phyloP scores from a whole-genome alignment of 176 grass and related monocot genomes.

The Microstegium vimineum region DNA sequence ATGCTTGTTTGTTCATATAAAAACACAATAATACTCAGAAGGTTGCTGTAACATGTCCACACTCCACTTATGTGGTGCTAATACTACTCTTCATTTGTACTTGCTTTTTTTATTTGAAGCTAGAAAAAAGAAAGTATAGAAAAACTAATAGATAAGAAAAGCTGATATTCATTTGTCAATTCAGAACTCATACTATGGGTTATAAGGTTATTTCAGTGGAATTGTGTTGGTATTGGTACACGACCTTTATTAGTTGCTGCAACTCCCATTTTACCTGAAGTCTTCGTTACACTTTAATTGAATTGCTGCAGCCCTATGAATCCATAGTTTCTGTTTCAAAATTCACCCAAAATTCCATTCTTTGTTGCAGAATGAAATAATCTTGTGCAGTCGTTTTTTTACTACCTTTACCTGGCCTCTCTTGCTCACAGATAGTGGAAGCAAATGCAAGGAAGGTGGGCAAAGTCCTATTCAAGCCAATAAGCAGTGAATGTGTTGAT shows the following conservation, averaged over 20 bases:
- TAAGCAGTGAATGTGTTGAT: conserved; percentile 53
- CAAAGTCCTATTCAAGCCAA: conserved; percentile 74
- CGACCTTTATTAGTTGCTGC: no score
- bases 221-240: background rate
- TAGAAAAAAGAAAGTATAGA: background rate
- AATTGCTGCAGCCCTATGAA: background rate
- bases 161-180: background rate
- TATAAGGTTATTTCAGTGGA: background rate
- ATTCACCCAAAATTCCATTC: background rate
- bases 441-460: conserved; percentile 69
- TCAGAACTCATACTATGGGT: background rate
- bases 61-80: background rate
- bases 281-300: background rate
- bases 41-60: background rate
- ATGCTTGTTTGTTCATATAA: background rate
- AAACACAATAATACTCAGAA: background rate
- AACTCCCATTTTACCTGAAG: background rate
- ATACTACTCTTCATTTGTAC: background rate
- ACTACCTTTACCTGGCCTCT: background rate
- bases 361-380: background rate
- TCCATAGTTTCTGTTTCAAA: background rate
- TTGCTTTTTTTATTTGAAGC: background rate
- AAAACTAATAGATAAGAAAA: background rate
- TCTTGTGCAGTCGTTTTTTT: background rate
- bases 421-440: conserved; percentile 57